Conservation (phyloP, 164 flowering plant species). For the Aristolochia fimbriata region DNA sequence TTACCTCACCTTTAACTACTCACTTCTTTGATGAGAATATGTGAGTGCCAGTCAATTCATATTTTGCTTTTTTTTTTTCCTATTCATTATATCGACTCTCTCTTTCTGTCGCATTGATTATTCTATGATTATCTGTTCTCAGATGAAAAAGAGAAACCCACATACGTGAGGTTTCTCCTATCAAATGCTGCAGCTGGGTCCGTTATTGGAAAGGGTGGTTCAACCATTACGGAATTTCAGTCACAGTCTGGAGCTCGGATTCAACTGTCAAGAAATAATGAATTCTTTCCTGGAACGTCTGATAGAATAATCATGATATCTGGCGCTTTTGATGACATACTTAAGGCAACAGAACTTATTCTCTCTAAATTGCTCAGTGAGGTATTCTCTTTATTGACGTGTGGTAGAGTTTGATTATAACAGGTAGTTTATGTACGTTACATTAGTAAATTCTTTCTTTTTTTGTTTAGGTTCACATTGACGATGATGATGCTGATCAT, state of each 20-base stretch:
- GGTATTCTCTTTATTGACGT: conserved; percentile 30
- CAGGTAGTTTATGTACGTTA: background rate
- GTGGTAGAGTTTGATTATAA: background rate
- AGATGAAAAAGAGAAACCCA: conserved; percentile 54
- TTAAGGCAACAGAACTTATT: conserved; percentile 75
- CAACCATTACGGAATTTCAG: conserved; percentile 90
- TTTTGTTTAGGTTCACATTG: conserved; percentile 44
- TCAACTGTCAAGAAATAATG: conserved; percentile 89
- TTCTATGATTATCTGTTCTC: conserved; percentile 1
- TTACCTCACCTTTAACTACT: no score
- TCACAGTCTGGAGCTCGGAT: conserved; percentile 85
- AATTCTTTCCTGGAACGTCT: conserved; percentile 91
- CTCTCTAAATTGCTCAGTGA: conserved; percentile 68
- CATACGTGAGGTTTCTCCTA: conserved; percentile 76
- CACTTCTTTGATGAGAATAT: no score
- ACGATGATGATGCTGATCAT: conserved; percentile 62
- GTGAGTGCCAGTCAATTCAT: no score
- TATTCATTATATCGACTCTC: background rate
- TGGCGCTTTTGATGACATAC: conserved; percentile 51
- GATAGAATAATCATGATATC: conserved; percentile 93
- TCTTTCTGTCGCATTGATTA: background rate
- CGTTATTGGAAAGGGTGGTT: conserved; percentile 96
- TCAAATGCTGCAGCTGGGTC: conserved; percentile 98
- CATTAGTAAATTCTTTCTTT: background rate
- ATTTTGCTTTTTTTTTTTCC: no score